phyloP scores from a whole-genome alignment of 257 asterid genomes.

The Cinchona pubescens region DNA sequence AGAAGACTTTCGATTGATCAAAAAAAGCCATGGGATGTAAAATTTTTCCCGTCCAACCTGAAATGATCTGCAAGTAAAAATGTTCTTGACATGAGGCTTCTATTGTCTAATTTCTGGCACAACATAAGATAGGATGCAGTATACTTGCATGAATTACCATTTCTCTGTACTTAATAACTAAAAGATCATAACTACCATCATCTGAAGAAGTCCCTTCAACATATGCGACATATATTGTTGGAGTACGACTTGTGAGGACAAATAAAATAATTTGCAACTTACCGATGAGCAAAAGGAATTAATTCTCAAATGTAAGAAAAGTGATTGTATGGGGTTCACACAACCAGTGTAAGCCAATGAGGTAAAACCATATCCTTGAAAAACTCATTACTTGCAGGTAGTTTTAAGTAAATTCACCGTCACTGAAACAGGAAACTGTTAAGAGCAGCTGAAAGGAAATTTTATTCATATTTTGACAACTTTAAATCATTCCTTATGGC shows the following conservation, averaged over 20 bases:
- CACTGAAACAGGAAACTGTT: not conserved
- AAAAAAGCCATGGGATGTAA: conserved; percentile 85
- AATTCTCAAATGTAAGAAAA: not conserved
- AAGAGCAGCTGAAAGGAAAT: no score
- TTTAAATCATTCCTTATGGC: not conserved
- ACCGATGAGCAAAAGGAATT: not conserved
- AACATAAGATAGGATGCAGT: not conserved
- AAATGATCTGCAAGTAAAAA: conserved; percentile 67
- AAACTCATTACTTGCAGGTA: not conserved
- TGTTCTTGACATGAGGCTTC: conserved; percentile 4
- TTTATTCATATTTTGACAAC: no score
- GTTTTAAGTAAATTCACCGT: not conserved
- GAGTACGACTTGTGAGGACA: not conserved
- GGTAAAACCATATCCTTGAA: not conserved
- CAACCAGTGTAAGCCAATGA: not conserved
- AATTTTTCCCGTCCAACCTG: conserved; percentile 94
- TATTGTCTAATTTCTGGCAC: not conserved
- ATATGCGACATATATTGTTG: not conserved
- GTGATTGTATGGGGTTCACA: not conserved
- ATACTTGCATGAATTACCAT: not conserved
- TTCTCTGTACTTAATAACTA: not conserved
- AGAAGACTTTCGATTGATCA: conserved; percentile 78
- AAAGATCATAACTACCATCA: not conserved
- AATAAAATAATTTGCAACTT: not conserved
- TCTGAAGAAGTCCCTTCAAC: not conserved